These are phyloP conservation scores for Ogataea pini DNA, from an alignment of 805 yeast genomes.

Conservation along the genomic window DNA sequence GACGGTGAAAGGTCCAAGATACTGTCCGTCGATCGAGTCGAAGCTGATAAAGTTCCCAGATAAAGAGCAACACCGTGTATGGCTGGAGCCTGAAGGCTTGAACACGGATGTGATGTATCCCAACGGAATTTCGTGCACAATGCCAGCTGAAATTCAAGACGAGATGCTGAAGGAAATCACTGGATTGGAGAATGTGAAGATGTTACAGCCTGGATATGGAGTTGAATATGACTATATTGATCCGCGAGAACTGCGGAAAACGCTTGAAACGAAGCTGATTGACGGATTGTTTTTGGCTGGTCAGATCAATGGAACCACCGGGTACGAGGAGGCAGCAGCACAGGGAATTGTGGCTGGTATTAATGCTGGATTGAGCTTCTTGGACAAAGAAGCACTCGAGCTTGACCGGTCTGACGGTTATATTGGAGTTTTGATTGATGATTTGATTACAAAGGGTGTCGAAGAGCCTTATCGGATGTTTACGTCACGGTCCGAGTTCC, in stretches of 20 bases:
- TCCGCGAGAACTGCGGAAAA: conserved; percentile 78
- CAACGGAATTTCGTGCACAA: conserved; percentile 92
- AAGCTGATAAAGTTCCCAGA: conserved; percentile 80
- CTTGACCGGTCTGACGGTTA: conserved; percentile 82
- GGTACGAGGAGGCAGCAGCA: conserved; percentile 98
- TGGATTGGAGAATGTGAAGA: conserved; percentile 84
- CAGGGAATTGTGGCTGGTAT: conserved; percentile 96
- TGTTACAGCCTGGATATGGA: conserved; percentile 97
- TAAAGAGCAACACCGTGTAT: conserved; percentile 74
- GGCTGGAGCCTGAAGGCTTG: conserved; percentile 97
- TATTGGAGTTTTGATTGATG: conserved; percentile 91
- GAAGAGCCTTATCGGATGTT: conserved; percentile 98
- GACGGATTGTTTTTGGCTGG: conserved; percentile 88
- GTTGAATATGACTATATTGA: conserved; percentile 97
- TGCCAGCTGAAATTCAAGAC: conserved; percentile 92
- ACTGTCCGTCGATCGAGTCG: conserved; percentile 95
- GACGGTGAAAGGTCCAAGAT: conserved; percentile 93
- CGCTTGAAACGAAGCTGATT: conserved; percentile 80
- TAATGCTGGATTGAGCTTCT: conserved; percentile 74
- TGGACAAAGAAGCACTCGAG: conserved; percentile 45
- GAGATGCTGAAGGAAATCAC: conserved; percentile 73
- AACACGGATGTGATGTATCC: conserved; percentile 90
- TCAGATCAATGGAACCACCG: conserved; percentile 98
- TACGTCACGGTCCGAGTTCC: conserved; percentile 91
- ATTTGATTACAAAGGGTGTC: conserved; percentile 91